Percentiles rank a stretch among this genome's conserved stretches.
Evolutionary conservation across 768 basidiomycete species (phyloP).

Genomic region (Agrocybe pediades): DNA sequence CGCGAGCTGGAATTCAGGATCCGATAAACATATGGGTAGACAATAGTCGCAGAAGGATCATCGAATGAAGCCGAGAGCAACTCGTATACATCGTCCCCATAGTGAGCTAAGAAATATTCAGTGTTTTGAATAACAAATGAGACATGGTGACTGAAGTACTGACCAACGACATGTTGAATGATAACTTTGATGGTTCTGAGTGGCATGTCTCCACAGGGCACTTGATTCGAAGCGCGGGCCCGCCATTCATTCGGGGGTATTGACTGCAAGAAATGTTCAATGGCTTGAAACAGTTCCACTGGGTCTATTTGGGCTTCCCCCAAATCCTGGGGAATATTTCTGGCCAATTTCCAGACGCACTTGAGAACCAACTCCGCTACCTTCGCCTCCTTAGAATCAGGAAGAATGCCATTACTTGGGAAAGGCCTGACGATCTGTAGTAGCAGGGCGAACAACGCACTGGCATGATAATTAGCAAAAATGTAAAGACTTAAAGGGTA

Average conservation of each 20-base stretch:
- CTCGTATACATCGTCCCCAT: conserved; percentile 90
- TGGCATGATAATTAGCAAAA: conserved; percentile 25
- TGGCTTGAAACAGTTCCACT: conserved; percentile 85
- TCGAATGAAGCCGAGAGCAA: conserved; percentile 89
- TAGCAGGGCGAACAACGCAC: conserved; percentile 80
- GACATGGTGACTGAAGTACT: conserved; percentile 33
- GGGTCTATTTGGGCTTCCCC: conserved; percentile 79
- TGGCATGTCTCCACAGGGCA: conserved; percentile 98
- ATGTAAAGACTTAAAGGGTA: not conserved
- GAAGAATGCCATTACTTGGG: conserved; percentile 67
- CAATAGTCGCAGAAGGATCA: conserved; percentile 95
- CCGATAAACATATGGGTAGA: conserved; percentile 93
- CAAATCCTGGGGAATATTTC: conserved; percentile 92
- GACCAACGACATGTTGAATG: conserved; percentile 94
- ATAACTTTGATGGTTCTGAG: conserved; percentile 97
- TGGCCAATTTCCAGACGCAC: conserved; percentile 97
- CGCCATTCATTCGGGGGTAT: conserved; percentile 98
- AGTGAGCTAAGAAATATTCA: conserved; percentile 56
- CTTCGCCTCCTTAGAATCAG: conserved; percentile 81
- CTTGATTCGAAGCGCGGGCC: conserved; percentile 83
- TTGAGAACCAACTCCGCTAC: conserved; percentile 93
- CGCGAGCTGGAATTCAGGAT: conserved; percentile 75
- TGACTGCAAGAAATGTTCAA: conserved; percentile 92
- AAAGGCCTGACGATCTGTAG: conserved; percentile 85
- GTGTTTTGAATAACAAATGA: not conserved